phyloP scores from a whole-genome alignment of 2,329 filamentous ascomycete genomes.

The Tolypocladium ovalisporum region DNA sequence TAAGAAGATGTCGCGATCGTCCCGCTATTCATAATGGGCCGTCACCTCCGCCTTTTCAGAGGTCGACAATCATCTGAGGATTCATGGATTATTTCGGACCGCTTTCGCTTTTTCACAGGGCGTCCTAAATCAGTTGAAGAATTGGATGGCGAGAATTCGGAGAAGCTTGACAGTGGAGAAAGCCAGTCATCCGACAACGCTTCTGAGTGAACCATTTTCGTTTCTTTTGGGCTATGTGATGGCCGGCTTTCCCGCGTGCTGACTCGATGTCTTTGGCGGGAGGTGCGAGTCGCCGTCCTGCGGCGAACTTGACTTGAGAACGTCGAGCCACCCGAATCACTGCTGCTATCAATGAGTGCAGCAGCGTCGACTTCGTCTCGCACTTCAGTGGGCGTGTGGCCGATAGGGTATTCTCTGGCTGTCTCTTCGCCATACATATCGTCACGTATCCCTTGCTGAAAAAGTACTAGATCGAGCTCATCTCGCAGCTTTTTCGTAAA shows the following conservation, averaged over 20 bases:
- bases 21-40: not conserved
- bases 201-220: not conserved
- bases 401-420: not conserved
- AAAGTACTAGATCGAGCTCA: not conserved
- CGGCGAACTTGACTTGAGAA: not conserved
- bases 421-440: not conserved
- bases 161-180: not conserved
- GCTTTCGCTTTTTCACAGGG: not conserved
- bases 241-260: not conserved
- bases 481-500: not conserved
- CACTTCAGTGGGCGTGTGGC: not conserved
- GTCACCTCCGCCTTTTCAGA: not conserved
- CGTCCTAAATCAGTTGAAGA: not conserved
- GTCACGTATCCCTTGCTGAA: not conserved
- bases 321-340: not conserved
- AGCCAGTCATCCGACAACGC: not conserved
- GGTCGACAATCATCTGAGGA: not conserved
- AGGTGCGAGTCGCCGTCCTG: not conserved
- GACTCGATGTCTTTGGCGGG: not conserved
- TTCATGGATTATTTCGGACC: not conserved
- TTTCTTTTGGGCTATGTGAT: not conserved
- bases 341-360: not conserved
- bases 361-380: not conserved
- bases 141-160: not conserved
- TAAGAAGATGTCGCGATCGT: not conserved